These are phyloP conservation scores for Penicillium tannophilum DNA, from an alignment of 495 filamentous ascomycete genomes.

Conservation along the genomic window DNA sequence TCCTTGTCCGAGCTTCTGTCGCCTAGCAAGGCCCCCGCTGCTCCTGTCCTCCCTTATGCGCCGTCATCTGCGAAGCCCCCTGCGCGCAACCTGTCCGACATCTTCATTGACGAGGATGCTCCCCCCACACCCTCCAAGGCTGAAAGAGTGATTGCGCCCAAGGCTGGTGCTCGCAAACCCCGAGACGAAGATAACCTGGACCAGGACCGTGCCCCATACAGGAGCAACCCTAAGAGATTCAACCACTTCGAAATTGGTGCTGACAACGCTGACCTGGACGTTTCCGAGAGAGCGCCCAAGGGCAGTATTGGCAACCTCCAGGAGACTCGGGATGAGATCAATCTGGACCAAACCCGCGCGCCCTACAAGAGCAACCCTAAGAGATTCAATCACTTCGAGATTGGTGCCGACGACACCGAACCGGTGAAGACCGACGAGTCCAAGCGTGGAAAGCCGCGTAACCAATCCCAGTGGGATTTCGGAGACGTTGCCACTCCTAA, in stretches of 20 bases:
- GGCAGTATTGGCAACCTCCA: constrained; percentile 66
- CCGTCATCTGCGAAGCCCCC: constrained; percentile 59
- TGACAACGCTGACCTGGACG: constrained; percentile 78
- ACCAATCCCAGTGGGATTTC: neutral
- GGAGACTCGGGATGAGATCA: constrained; percentile 87
- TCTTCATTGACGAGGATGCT: constrained; percentile 58
- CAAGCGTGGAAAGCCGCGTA: neutral
- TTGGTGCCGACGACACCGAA: constrained; percentile 77
- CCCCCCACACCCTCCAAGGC: constrained; percentile 52
- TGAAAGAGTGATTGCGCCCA: constrained; percentile 43
- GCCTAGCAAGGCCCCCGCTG: constrained; percentile 23
- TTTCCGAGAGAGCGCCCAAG: constrained; percentile 33
- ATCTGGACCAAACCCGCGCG: constrained; percentile 29
- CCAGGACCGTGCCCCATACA: constrained; percentile 45
- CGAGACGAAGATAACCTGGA: constrained; percentile 53
- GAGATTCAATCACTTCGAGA: constrained; percentile 88
- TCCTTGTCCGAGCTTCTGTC: constrained; percentile 31
- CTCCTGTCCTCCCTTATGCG: constrained; percentile 40
- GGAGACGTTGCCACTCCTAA: constrained; percentile 58
- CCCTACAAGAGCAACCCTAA: constrained; percentile 63
- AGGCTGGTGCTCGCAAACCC: constrained; percentile 59
- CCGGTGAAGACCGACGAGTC: constrained; percentile 50
- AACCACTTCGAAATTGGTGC: constrained; percentile 83
- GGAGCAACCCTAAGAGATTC: constrained; percentile 72
- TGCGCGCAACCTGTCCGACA: constrained; percentile 62